Base-by-base conservation (phyloP, 2,329 filamentous ascomycete species). In the Verticillium nubilum region DNA sequence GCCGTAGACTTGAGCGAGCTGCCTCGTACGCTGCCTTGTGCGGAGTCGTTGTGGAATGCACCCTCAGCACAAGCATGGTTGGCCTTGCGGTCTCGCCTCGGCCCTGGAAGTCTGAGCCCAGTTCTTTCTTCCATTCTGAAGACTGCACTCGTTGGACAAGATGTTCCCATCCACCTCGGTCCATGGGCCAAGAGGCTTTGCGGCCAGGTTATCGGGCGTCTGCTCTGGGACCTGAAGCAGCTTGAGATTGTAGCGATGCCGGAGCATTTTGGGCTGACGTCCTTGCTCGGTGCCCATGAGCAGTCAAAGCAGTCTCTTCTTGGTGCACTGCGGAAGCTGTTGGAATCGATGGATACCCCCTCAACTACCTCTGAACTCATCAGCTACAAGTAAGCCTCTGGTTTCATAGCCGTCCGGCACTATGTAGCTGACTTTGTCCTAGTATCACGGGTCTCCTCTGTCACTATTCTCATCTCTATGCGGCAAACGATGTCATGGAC, bases 221-320 rank as follows among this genome's bases (percentile, higher is more conserved):
- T 71, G 15, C 64, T 72, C 0, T 70, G 68, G 66, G 69, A 72
- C 42, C 37, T 72, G 33, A 70, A 68, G 50, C 65, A 71, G 55
- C 59, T 70, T 17, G 66, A 71, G 47, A 64, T 66, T 9, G 59
- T 70, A 5, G 64, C 69, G 19, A 67, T 64, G 15, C 50, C 67
- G 1, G 63, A 65, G 4, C 64, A 66, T 42, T 65, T 71, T 62
- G 67, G 67, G 6, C 66, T 71, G 53, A 58, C 67, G 0, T 62
- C 65, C 10, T 58, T 70, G 15, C 63, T 65, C 9, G 64, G 61
- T 9, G 66, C 65, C 1, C 66, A 70, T 13, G 58, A 63, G 5
- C 62, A 67, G 25, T 68, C 65, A 26, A 70, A 67, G 28, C 58
- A 28, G 1, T 64, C 59, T 0, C 63, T 68, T 19, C 59, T 69